phyloP scores from a whole-genome alignment of 768 basidiomycete genomes.

The Phanerochaete carnosa region DNA sequence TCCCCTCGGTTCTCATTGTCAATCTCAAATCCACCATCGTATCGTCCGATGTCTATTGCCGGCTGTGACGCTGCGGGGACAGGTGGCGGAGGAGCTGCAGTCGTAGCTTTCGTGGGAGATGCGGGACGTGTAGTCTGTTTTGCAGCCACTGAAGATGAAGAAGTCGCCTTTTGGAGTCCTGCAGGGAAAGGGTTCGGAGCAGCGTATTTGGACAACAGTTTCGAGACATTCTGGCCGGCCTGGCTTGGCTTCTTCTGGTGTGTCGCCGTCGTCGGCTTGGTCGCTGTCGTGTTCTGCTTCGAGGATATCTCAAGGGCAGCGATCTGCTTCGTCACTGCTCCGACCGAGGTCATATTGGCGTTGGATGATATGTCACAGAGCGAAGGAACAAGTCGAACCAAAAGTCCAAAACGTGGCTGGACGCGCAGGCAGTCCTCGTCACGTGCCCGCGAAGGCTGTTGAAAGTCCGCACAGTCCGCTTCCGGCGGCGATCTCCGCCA shows the following conservation, averaged over 20 bases:
- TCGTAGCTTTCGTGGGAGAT: conserved; percentile 26
- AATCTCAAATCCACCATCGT: conserved; percentile 95
- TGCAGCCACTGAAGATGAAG: conserved; percentile 14
- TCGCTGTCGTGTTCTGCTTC: conserved; percentile 37
- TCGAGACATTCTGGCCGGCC: conserved; percentile 49
- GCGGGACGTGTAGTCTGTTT: conserved; percentile 8
- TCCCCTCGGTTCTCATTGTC: conserved; percentile 83
- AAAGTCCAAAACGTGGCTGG: neutral
- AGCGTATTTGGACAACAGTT: conserved; percentile 72
- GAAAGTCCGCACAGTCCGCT: too few species aligned
- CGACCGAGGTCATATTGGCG: conserved; percentile 44
- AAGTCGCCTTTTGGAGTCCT: conserved; percentile 17
- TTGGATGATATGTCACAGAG: conserved; percentile 1
- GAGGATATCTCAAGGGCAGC: conserved; percentile 63
- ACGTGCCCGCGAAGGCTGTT: neutral
- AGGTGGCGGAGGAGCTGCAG: conserved; percentile 14
- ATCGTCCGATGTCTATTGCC: conserved; percentile 76
- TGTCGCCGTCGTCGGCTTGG: conserved; percentile 25
- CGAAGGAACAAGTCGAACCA: neutral
- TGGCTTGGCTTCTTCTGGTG: conserved; percentile 56
- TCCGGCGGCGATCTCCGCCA: too few species aligned
- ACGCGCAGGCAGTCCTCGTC: neutral
- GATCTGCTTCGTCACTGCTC: conserved; percentile 61
- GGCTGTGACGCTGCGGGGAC: conserved; percentile 11
- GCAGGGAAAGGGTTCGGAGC: conserved; percentile 49